Evolutionary conservation across 805 yeast genomes (phyloP).

Genomic region (Clavispora carvajalis): DNA sequence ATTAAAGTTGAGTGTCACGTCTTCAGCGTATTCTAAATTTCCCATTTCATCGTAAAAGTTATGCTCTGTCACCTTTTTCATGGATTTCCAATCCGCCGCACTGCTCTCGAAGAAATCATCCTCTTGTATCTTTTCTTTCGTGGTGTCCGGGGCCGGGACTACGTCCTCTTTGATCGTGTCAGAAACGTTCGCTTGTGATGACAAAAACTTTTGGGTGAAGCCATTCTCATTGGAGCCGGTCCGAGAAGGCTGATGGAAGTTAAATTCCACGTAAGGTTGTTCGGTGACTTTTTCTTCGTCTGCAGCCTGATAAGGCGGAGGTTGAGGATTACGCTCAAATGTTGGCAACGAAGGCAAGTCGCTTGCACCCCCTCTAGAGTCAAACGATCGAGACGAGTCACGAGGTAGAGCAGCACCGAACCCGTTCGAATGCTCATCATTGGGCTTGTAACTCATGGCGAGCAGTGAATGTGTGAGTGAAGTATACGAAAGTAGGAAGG

Average conservation of each 20-base stretch:
- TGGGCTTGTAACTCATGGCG: background rate
- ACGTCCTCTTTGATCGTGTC: background rate
- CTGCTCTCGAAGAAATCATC: conserved; percentile 36
- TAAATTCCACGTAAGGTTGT: conserved; percentile 24
- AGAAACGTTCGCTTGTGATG: background rate
- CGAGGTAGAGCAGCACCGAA: conserved; percentile 6
- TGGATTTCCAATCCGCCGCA: conserved; percentile 70
- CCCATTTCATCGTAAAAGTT: conserved; percentile 82
- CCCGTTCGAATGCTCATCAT: background rate
- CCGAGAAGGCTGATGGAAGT: conserved; percentile 15
- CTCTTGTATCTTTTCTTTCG: conserved; percentile 5
- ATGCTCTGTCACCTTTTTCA: conserved; percentile 74
- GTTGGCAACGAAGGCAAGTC: conserved; percentile 13
- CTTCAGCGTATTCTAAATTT: conserved; percentile 43
- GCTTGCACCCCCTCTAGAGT: conserved; percentile 9
- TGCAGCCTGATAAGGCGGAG: background rate
- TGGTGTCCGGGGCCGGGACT: background rate
- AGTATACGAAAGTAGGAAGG: no score
- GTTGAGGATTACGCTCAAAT: background rate
- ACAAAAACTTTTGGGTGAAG: conserved; percentile 1
- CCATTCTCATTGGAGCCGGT: conserved; percentile 3
- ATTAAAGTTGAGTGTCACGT: conserved; percentile 21
- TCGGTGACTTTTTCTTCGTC: background rate
- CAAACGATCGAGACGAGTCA: conserved; percentile 2
- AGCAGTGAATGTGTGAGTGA: no score